phyloP scores from a whole-genome alignment of 1,284 basidiomycete species.

The Rhodotorula sp. region DNA sequence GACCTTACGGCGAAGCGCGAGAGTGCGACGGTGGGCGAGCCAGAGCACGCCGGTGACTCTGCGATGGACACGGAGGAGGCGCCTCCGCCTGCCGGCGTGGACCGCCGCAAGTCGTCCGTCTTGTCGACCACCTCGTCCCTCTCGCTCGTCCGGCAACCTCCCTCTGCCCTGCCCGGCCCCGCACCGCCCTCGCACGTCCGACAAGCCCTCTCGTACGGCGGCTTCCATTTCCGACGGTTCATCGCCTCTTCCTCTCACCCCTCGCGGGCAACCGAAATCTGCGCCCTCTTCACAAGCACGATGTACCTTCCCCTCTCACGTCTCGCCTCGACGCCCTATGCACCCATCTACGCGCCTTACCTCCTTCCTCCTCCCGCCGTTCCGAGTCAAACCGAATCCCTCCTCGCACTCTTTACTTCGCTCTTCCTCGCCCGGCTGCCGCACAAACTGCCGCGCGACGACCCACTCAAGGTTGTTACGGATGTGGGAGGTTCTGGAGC shows the following conservation, averaged over 20 bases:
- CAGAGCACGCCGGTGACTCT: not conserved
- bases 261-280: conserved; percentile 65
- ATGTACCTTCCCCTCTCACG: conserved; percentile 66
- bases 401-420: conserved; percentile 75
- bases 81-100: not conserved
- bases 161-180: conserved; percentile 2
- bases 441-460: conserved; percentile 51
- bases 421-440: not conserved
- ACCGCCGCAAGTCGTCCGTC: conserved; percentile 3
- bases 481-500: conserved; percentile 51
- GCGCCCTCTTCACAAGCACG: conserved; percentile 68
- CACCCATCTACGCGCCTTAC: conserved; percentile 55
- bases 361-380: not conserved
- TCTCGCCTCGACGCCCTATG: conserved; percentile 67
- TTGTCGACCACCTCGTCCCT: conserved; percentile 48
- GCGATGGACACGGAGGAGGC: conserved; percentile 16
- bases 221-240: conserved; percentile 65
- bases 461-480: conserved; percentile 48
- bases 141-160: conserved; percentile 46
- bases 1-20: not conserved
- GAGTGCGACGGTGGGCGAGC: conserved; percentile 6
- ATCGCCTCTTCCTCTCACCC: conserved; percentile 52
- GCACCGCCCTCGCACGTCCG: conserved; percentile 28
- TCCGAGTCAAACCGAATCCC: conserved; percentile 51
- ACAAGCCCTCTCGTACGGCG: conserved; percentile 71